Evolutionary conservation across 139 green algal species (phyloP), one percentile per base, ranked within the genome.

Genomic region (Coccomyxa sp.): DNA sequence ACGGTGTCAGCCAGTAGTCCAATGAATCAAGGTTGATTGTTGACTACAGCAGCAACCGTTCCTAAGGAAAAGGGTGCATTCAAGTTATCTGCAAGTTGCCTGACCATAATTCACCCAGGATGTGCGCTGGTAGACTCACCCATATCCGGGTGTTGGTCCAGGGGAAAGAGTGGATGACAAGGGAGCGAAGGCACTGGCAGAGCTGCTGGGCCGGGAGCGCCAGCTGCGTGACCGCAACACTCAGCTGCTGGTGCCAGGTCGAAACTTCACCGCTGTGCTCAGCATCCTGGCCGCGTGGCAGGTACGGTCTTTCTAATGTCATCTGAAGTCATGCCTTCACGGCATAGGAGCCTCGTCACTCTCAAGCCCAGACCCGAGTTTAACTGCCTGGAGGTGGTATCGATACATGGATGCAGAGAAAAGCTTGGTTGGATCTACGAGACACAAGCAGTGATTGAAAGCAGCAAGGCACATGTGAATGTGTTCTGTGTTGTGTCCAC

Each of bases 191-290:
- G 32, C 32, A 23, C 38, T 77, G 67, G 32, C 67, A 17, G 80
- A 57, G 59, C 32, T 77, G 67, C 82, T 85, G 23, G 66, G 32
- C 25, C 30, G 38, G 45, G 84, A 87, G 80, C 80, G 84, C 27
- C 68, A 63, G 63, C 81, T 93, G n/a, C 81, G 89, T 10, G 88
- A 93, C 78, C 88, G 89, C 58, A 93, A 93, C 84, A 88, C n/a
- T 76, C 89, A 91, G 88, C 83, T 93, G 60, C 81, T 67, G 21
- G 85, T 91, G 57, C 89, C 89, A 14, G 83, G 85, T 10, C 82
- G 83, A 51, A 86, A 25, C 85, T 91, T 91, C 67, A 75, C 82
- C 16, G 81, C 57, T 28, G 86, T 86, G 32, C 71, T 89, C 51
- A 15, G 83, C 57, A 31, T 90, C 1, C 71, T 90, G 45, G 81